Conservation (phyloP, 768 basidiomycete species). For the Hirschioporus abietinus region DNA sequence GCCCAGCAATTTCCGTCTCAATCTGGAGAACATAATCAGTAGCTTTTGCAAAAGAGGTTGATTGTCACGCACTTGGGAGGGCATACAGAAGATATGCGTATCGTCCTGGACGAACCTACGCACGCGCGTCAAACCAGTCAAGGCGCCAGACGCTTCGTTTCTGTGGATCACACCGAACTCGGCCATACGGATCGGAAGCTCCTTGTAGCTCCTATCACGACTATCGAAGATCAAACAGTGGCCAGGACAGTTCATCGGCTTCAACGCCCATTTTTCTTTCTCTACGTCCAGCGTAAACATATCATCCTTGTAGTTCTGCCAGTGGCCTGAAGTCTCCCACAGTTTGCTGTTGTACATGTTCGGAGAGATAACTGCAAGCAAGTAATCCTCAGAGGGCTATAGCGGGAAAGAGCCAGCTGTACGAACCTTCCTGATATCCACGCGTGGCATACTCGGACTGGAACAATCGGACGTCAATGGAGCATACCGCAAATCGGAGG, state of each 20-base stretch:
- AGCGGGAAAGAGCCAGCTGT: background rate
- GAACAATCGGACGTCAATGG: constrained; percentile 5
- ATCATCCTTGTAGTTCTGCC: constrained; percentile 96
- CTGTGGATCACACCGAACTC: constrained; percentile 97
- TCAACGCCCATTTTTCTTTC: constrained; percentile 93
- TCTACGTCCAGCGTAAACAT: constrained; percentile 96
- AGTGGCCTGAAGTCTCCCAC: constrained; percentile 98
- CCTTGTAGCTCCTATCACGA: constrained; percentile 88
- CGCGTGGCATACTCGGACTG: constrained; percentile 92
- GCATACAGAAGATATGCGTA: constrained; percentile 98
- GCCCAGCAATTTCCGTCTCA: constrained; percentile 73
- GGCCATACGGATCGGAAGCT: constrained; percentile 95
- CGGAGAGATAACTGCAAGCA: constrained; percentile 78
- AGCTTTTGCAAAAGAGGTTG: constrained; percentile 5
- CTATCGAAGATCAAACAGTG: constrained; percentile 96
- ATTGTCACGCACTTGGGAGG: constrained; percentile 57
- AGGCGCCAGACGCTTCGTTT: constrained; percentile 92
- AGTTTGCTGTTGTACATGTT: constrained; percentile 96
- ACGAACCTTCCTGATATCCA: constrained; percentile 85
- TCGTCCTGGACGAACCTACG: constrained; percentile 97
- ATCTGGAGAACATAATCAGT: constrained; percentile 45
- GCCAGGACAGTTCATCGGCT: constrained; percentile 99
- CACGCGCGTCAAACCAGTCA: constrained; percentile 90
- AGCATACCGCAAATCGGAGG: constrained; percentile 8
- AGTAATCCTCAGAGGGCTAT: constrained; percentile 3